These are phyloP conservation scores for Debaryomyces tyrocola DNA, from an alignment of 805 yeast genomes.

Conservation along the genomic window DNA sequence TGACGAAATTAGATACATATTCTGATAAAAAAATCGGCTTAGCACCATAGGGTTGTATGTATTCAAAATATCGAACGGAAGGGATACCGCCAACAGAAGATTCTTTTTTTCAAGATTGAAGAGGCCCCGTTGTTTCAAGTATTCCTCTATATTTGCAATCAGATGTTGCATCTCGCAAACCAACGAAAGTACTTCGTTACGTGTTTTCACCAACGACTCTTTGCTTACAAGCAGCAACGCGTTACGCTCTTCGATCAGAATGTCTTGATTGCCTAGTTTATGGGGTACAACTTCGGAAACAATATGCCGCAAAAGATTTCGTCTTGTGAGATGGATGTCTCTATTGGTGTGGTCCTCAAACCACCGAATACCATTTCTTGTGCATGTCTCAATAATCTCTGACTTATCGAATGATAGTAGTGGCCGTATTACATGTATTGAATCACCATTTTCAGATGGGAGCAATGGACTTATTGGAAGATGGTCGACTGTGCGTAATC, in stretches of 20 bases:
- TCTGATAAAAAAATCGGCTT: slow-evolving; percentile 30
- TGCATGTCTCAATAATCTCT: slow-evolving; percentile 48
- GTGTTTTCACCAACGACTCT: slow-evolving; percentile 1
- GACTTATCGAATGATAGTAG: slow-evolving; percentile 46
- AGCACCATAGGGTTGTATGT: slow-evolving; percentile 10
- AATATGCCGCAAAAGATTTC: slow-evolving; percentile 54
- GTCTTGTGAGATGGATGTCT: slow-evolving; percentile 50
- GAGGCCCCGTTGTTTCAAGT: not conserved
- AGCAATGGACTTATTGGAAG: slow-evolving; percentile 24
- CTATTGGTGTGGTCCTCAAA: slow-evolving; percentile 69
- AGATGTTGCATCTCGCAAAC: not conserved
- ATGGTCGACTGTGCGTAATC: slow-evolving; percentile 40
- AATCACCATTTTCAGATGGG: slow-evolving; percentile 12
- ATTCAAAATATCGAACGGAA: slow-evolving; percentile 1
- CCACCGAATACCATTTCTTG: slow-evolving; percentile 47
- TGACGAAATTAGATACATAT: slow-evolving; percentile 28
- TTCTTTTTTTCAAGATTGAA: not conserved
- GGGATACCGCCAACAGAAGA: not conserved
- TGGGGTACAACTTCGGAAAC: slow-evolving; percentile 22
- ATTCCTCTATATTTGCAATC: not conserved
- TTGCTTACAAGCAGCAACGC: not conserved
- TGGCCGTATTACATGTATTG: slow-evolving; percentile 48
- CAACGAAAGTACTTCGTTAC: slow-evolving; percentile 4
- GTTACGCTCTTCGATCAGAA: not conserved
- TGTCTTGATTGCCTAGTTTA: not conserved